phyloP scores from a whole-genome alignment of 2,329 filamentous ascomycete genomes.

The Fusarium algeriense region DNA sequence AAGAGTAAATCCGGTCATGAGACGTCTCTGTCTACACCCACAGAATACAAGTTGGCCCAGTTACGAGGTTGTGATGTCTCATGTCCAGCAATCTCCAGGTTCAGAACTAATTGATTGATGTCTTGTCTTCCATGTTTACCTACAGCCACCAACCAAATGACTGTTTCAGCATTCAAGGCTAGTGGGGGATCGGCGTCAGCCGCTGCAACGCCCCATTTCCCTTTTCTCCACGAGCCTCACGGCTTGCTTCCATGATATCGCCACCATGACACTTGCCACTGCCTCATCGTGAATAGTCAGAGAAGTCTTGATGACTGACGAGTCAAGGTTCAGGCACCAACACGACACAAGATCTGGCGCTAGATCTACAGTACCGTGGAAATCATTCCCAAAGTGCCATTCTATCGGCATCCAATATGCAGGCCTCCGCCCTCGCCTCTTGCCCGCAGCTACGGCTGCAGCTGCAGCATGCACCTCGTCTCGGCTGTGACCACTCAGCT shows the following conservation, averaged over 20 bases:
- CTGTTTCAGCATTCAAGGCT: constrained; percentile 7
- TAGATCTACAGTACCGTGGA: constrained; percentile 27
- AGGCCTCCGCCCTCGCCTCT: constrained; percentile 39
- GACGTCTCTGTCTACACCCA: constrained; percentile 33
- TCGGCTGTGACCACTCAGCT: constrained; percentile 3
- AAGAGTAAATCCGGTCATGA: constrained; percentile 32
- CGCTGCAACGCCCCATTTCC: constrained; percentile 26
- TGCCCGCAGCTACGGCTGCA: constrained; percentile 24
- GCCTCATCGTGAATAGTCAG: background rate
- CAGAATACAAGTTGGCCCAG: constrained; percentile 27
- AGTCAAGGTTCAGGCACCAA: constrained; percentile 33
- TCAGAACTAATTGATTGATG: constrained; percentile 15
- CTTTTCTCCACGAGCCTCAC: constrained; percentile 30
- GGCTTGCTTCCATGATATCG: constrained; percentile 39
- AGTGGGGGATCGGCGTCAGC: constrained; percentile 40
- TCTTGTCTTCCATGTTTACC: constrained; percentile 7
- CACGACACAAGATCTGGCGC: constrained; percentile 11
- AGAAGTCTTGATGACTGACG: background rate
- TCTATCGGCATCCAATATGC: constrained; percentile 37
- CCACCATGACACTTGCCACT: constrained; percentile 21
- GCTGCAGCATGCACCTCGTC: constrained; percentile 35
- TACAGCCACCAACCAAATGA: constrained; percentile 9
- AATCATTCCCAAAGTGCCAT: constrained; percentile 31
- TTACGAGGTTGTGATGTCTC: constrained; percentile 26
- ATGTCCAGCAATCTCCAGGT: constrained; percentile 10